Evolutionary conservation across 2,329 filamentous ascomycete species (phyloP), one percentile per base, ranked within the genome.

Genomic region (Aspergillus chevalieri): DNA sequence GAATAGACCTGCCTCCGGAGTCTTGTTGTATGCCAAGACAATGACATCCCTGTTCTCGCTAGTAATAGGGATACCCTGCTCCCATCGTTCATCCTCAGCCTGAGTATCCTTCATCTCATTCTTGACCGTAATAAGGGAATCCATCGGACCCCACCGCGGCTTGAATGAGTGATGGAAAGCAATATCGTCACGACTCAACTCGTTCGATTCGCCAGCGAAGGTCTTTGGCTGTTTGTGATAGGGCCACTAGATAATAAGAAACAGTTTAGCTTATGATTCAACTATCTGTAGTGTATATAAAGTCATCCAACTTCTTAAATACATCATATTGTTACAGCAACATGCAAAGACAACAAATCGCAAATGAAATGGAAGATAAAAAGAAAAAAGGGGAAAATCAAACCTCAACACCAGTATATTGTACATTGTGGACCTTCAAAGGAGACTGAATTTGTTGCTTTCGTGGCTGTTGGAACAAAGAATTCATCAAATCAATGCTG

Each of bases 401-500:
- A 83, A 97, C 93, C 91, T 97, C 85, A 71, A 92, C 87, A 65
- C 87, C 86, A 72, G 76, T 76, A 61, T 71, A 72, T 58, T 82
- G 82, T 60, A 76, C 73, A 57, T 75, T 75, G 62, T 79, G 78
- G 48, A 77, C 66, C 60, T 77, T 80, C 61, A 80, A 75, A 47
- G 73, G 70, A 55, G 78, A 78, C 47, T 59, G 51, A 3, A 44
- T 48, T 50, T 76, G 78, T 53, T 70, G 63, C 60, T 70, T 67
- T 51, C 64, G 63, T 55, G 83, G 78, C 70, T 86, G 82, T 67
- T 87, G 86, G 70, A 94, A 96, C 49, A 96, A 76, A 44, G 89
- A 95, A 66, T 95, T 92, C 89, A 95, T 96, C 66, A 96, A 76
- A 74, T 96, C 93, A 72, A 97, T 95, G 63, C 87, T 91, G 17